Evolutionary conservation across 345 rosid species (phyloP).

Genomic region (Acer saccharum): DNA sequence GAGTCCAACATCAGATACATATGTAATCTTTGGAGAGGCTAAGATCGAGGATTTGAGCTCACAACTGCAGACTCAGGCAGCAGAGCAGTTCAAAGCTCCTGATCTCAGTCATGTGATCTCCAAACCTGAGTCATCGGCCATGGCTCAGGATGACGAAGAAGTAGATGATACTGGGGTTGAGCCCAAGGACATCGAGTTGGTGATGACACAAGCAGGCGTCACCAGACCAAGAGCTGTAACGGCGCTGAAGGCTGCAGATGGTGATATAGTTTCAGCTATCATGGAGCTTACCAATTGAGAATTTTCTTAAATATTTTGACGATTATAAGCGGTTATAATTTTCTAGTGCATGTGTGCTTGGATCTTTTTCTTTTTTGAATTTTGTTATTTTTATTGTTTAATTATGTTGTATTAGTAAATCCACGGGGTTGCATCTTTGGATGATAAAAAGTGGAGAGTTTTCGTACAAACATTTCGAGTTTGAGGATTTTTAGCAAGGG

Average conservation of each 20-base stretch:
- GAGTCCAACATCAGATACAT: slow-evolving; percentile 85
- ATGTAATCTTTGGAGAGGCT: slow-evolving; percentile 82
- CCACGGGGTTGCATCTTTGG: not conserved
- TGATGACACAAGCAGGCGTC: slow-evolving; percentile 94
- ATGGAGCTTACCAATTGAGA: slow-evolving; percentile 83
- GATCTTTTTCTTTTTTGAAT: not conserved
- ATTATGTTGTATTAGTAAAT: slow-evolving; percentile 3
- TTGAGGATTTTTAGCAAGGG: not conserved
- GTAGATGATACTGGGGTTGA: slow-evolving; percentile 85
- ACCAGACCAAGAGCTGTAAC: slow-evolving; percentile 69
- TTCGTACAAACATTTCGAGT: not conserved
- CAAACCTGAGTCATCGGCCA: slow-evolving; percentile 64
- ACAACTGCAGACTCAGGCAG: slow-evolving; percentile 81
- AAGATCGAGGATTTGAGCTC: slow-evolving; percentile 92
- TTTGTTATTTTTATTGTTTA: not conserved
- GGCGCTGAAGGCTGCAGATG: slow-evolving; percentile 73
- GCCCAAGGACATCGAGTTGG: slow-evolving; percentile 87
- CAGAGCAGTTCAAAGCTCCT: slow-evolving; percentile 82
- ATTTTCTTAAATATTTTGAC: not conserved
- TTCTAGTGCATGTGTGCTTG: not conserved
- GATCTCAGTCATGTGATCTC: slow-evolving; percentile 56
- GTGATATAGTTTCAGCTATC: slow-evolving; percentile 85
- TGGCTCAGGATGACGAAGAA: slow-evolving; percentile 77
- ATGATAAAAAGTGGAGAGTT: slow-evolving; percentile 2
- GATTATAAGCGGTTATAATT: not conserved